Evolutionary conservation across 2,329 filamentous ascomycete genomes (phyloP), one percentile per base, ranked within the genome.

Genomic region (Hymenoscyphus linearis): DNA sequence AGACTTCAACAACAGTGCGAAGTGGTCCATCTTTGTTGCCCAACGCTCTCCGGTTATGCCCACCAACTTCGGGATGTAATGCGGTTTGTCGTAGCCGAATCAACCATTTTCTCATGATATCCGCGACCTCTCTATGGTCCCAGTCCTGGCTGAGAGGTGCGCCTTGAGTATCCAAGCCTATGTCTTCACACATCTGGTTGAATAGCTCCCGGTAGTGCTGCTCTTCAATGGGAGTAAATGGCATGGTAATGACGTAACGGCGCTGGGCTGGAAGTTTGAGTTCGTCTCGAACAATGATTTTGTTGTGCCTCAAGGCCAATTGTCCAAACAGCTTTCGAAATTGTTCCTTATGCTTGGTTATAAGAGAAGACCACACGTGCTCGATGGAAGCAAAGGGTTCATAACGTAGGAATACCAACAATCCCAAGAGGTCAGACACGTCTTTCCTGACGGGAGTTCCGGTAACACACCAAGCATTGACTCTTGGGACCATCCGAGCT

Each of bases 391-490:
- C 88, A 70, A 90, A 93, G 1, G 92, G 91, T 62, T 91, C 82
- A 69, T 89, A 92, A 18, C 83, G 82, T 9, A 98, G 80, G 67
- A 99, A 98, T 0, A 89, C 78, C 0, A 98, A 74, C 4, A 98
- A 78, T 0, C 93, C 93, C 66, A 87, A 86, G 7, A 97, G 78
- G 73, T 97, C 93, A 69, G 82, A 78, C 26, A 93, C 82, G 64
- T 91, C 83, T 66, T 91, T 90, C 66, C 90, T 88, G 40, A 98
- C 82, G 0, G 95, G 95, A 0, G 95, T 99, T 50, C 91, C 95
- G 0, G 91, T 93, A 47, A 99, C 86, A 14, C 89, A 92, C 95
- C 95, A 98, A 2, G 91, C 88, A 75, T 96, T 93, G 65, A 90
- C 76, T 31, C 95, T 31, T 52, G 93, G 92, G 63, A 99, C 88